Percentiles rank a stretch among this genome's conserved stretches.
These are phyloP conservation scores for Teunomyces lycoperdinae DNA, from an alignment of 805 yeast species.

Conservation along the genomic window DNA sequence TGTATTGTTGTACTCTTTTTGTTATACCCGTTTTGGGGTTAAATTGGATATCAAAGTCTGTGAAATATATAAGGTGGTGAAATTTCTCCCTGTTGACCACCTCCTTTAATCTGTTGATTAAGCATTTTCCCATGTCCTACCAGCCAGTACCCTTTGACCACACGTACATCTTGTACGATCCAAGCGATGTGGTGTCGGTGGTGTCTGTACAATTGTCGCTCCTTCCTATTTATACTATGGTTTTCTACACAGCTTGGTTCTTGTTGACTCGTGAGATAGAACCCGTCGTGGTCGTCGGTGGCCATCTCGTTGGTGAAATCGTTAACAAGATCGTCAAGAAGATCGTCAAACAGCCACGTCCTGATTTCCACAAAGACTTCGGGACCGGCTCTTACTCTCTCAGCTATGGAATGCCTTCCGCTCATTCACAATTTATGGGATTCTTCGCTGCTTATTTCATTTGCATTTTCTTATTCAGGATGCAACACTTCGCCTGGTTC, in stretches of 20 bases:
- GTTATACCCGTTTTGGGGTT: background rate
- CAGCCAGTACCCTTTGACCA: slow-evolving; percentile 70
- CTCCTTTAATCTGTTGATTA: background rate
- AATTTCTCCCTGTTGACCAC: slow-evolving; percentile 7
- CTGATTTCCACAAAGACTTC: slow-evolving; percentile 49
- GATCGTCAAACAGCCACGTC: slow-evolving; percentile 69
- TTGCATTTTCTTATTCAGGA: slow-evolving; percentile 46
- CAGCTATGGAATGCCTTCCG: slow-evolving; percentile 94
- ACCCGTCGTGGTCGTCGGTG: slow-evolving; percentile 77
- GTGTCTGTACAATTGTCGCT: slow-evolving; percentile 71
- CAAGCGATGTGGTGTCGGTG: slow-evolving; percentile 57
- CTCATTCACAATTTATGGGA: slow-evolving; percentile 96
- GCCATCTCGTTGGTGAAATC: slow-evolving; percentile 78
- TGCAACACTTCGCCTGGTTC: slow-evolving; percentile 19
- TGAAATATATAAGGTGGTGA: background rate
- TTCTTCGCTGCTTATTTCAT: slow-evolving; percentile 62
- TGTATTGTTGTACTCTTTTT: background rate
- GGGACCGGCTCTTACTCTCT: slow-evolving; percentile 48
- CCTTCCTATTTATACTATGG: slow-evolving; percentile 73
- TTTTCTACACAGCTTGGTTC: slow-evolving; percentile 82
- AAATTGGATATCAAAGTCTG: background rate
- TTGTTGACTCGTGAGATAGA: slow-evolving; percentile 80
- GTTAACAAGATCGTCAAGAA: slow-evolving; percentile 67
- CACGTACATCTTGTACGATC: slow-evolving; percentile 78
- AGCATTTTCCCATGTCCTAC: slow-evolving; percentile 4